A percentile compares a stretch with the other conserved stretches of the same genome.
These are phyloP conservation scores for Aspergillus unguis DNA, from an alignment of 2,329 filamentous ascomycete genomes.

Conservation along the genomic window DNA sequence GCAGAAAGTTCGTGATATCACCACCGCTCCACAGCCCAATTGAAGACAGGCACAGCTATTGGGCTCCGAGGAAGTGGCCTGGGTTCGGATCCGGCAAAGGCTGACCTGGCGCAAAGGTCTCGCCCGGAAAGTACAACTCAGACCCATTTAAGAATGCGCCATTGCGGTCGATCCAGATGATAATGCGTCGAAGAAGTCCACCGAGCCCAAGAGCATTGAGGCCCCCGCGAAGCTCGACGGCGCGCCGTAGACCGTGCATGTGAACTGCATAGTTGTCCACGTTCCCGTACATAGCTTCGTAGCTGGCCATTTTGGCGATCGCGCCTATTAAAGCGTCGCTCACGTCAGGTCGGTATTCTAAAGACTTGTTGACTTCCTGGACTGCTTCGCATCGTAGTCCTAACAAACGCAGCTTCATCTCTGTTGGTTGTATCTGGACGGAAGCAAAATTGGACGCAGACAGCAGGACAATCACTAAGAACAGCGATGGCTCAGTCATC, in stretches of 20 bases:
- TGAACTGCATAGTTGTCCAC: constrained; percentile 44
- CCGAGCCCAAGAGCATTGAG: constrained; percentile 43
- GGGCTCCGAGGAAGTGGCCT: constrained; percentile 31
- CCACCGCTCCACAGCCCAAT: background rate
- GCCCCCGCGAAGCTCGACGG: constrained; percentile 47
- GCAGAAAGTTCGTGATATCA: background rate
- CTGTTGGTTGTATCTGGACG: constrained; percentile 19
- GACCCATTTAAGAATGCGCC: constrained; percentile 37
- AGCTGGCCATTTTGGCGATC: constrained; percentile 52
- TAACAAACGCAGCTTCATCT: constrained; percentile 33
- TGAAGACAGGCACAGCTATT: constrained; percentile 1
- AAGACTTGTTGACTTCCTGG: constrained; percentile 40
- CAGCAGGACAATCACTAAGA: constrained; percentile 43
- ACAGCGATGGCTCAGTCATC: constrained; percentile 39
- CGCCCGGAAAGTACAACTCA: constrained; percentile 32
- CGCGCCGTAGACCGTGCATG: constrained; percentile 46
- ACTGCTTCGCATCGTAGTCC: constrained; percentile 47
- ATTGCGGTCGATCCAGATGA: constrained; percentile 51
- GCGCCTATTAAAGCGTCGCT: constrained; percentile 48
- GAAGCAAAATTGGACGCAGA: constrained; percentile 43
- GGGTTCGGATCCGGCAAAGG: constrained; percentile 30
- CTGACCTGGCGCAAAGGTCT: constrained; percentile 25
- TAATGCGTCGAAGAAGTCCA: constrained; percentile 46
- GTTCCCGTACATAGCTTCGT: constrained; percentile 51
- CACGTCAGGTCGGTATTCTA: constrained; percentile 30